Percentiles rank a stretch among this genome's conserved stretches.
These are phyloP conservation scores for Phytophthora sp. DNA, from an alignment of 352 stramenopile species.

Conservation along the genomic window DNA sequence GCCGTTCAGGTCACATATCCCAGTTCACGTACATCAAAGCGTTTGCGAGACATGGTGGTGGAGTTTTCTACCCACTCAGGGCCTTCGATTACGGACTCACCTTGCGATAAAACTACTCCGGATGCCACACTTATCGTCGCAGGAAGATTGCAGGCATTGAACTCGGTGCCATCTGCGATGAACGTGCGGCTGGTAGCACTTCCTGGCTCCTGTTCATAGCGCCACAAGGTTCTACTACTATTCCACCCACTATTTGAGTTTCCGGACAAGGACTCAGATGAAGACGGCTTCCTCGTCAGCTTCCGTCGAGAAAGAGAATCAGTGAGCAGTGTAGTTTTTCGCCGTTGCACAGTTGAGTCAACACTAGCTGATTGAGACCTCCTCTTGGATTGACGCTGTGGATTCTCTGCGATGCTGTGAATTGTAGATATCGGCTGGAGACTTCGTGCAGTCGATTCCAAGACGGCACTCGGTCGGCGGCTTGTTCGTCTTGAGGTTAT, in stretches of 20 bases:
- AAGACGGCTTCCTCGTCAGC: slow-evolving; percentile 13
- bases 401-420: slow-evolving; percentile 27
- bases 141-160: slow-evolving; percentile 26
- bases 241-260: slow-evolving; percentile 7
- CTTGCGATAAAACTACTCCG: slow-evolving; percentile 50
- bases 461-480: not conserved
- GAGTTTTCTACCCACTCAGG: slow-evolving; percentile 44
- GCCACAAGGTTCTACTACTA: slow-evolving; percentile 29
- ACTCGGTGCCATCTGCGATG: slow-evolving; percentile 24
- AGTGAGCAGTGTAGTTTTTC: slow-evolving; percentile 21
- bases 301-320: slow-evolving; percentile 33
- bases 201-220: slow-evolving; percentile 24
- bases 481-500: not conserved
- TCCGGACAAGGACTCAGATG: slow-evolving; percentile 7
- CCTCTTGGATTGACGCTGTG: slow-evolving; percentile 15
- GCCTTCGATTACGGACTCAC: slow-evolving; percentile 47
- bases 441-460: slow-evolving; percentile 5
- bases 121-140: slow-evolving; percentile 40
- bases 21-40: slow-evolving; percentile 70
- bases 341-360: slow-evolving; percentile 3
- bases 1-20: too few relatives aligned
- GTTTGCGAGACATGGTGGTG: slow-evolving; percentile 70
- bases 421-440: slow-evolving; percentile 12
- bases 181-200: slow-evolving; percentile 23
- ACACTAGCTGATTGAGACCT: slow-evolving; percentile 15